phyloP scores from a whole-genome alignment of 1,284 basidiomycete genomes.

The Sporisorium reilianum region DNA sequence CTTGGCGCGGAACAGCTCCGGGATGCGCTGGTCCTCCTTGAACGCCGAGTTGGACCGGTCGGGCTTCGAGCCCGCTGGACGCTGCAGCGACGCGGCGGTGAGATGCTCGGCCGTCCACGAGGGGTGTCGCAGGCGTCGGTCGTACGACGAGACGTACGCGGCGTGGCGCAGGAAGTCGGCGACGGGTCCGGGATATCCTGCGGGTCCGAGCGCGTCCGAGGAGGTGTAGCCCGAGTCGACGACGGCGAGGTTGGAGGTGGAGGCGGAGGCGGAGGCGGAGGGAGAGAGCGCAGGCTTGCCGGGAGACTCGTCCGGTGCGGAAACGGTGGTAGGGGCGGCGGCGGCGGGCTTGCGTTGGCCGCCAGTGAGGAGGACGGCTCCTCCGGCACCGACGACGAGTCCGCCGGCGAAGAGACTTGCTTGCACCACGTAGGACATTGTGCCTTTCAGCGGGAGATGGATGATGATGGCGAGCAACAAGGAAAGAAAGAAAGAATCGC shows the following conservation, averaged over 20 bases:
- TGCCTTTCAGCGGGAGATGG: not conserved
- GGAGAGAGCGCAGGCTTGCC: slow-evolving; percentile 14
- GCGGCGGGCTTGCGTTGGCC: slow-evolving; percentile 22
- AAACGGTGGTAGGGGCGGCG: slow-evolving; percentile 2
- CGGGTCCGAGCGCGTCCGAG: slow-evolving; percentile 41
- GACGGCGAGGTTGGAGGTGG: slow-evolving; percentile 16
- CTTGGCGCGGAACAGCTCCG: slow-evolving; percentile 83
- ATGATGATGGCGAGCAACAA: not conserved
- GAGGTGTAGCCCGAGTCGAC: slow-evolving; percentile 29
- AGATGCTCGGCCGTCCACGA: slow-evolving; percentile 96
- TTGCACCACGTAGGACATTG: slow-evolving; percentile 87
- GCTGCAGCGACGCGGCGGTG: slow-evolving; percentile 75
- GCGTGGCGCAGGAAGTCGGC: slow-evolving; percentile 82
- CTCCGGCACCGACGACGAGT: slow-evolving; percentile 81
- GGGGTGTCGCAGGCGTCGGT: slow-evolving; percentile 88
- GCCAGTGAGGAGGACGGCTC: slow-evolving; percentile 31
- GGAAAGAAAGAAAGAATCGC: not conserved
- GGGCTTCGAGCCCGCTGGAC: slow-evolving; percentile 60
- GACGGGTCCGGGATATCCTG: slow-evolving; percentile 76
- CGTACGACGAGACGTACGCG: slow-evolving; percentile 90
- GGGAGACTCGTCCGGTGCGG: not conserved
- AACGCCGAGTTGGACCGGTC: slow-evolving; percentile 78
- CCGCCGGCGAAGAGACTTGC: slow-evolving; percentile 81
- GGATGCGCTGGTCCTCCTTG: slow-evolving; percentile 84
- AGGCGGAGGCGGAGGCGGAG: slow-evolving; percentile 8